Percentiles rank a stretch among this genome's conserved stretches.
Evolutionary conservation across 106 monocot genomes (phyloP).

Genomic region (Allium sativum): DNA sequence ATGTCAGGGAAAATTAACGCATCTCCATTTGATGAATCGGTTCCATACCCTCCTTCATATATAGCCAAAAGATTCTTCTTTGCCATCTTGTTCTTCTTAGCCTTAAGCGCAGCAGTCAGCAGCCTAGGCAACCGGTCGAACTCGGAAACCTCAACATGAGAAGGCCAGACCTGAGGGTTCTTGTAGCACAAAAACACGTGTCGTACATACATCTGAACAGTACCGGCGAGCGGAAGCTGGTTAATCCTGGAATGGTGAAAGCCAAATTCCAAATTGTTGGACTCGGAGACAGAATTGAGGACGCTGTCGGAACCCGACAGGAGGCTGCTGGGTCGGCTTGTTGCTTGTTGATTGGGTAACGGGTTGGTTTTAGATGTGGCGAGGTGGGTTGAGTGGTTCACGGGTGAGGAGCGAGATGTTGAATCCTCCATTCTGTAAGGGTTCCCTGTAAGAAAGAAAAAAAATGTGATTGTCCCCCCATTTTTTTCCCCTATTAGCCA

Average conservation of each 20-base stretch:
- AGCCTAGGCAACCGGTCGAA: constrained; percentile 50
- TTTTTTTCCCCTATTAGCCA: too few relatives aligned
- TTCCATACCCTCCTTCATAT: constrained; percentile 89
- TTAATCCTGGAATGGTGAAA: constrained; percentile 19
- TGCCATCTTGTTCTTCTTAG: constrained; percentile 34
- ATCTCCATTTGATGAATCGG: constrained; percentile 93
- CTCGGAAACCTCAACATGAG: constrained; percentile 52
- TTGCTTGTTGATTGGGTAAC: too few relatives aligned
- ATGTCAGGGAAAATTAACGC: constrained; percentile 95
- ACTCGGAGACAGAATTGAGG: neutral
- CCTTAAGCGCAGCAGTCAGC: constrained; percentile 30
- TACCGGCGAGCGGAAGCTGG: constrained; percentile 30
- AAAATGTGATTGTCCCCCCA: too few relatives aligned
- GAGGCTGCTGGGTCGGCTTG: too few relatives aligned
- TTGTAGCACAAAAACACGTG: constrained; percentile 70
- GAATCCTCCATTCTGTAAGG: too few relatives aligned
- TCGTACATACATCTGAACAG: constrained; percentile 37
- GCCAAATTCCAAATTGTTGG: too few relatives aligned
- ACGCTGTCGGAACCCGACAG: too few relatives aligned
- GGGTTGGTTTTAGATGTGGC: neutral
- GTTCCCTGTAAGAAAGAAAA: too few relatives aligned
- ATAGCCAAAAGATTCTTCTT: constrained; percentile 74
- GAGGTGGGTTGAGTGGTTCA: too few relatives aligned
- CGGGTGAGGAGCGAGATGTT: too few relatives aligned
- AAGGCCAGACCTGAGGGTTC: constrained; percentile 45